Percentiles rank a stretch among this genome's conserved stretches.
These are phyloP conservation scores for Venustampulla echinocandica DNA, from an alignment of 495 filamentous ascomycete species.

Conservation along the genomic window DNA sequence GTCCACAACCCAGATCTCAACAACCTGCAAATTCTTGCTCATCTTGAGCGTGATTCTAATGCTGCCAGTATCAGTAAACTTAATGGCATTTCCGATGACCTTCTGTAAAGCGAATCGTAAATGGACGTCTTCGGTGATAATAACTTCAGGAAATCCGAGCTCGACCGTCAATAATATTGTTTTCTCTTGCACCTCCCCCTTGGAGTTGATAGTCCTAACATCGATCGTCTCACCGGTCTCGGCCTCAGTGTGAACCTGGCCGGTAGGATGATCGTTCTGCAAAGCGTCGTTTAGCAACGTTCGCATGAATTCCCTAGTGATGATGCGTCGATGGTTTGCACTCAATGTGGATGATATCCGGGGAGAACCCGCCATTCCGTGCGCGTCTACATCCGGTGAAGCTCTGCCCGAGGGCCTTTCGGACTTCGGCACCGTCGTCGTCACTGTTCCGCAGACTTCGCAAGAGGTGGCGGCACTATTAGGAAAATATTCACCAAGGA, in stretches of 20 bases:
- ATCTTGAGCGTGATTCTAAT: conserved; percentile 51
- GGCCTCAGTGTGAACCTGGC: conserved; percentile 49
- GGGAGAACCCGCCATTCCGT: neutral
- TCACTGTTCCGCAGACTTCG: neutral
- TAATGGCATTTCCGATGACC: conserved; percentile 70
- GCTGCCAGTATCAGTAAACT: conserved; percentile 66
- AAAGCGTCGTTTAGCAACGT: conserved; percentile 63
- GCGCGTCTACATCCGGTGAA: conserved; percentile 1
- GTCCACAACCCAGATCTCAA: conserved; percentile 55
- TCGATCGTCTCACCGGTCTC: conserved; percentile 60
- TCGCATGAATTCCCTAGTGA: conserved; percentile 57
- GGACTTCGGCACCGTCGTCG: neutral
- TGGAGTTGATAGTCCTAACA: conserved; percentile 49
- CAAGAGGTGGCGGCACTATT: neutral
- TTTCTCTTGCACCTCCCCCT: conserved; percentile 49
- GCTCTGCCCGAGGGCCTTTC: neutral
- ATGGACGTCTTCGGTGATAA: conserved; percentile 39
- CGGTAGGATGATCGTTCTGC: conserved; percentile 63
- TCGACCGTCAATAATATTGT: conserved; percentile 63
- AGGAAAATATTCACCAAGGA: neutral
- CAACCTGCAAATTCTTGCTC: conserved; percentile 29
- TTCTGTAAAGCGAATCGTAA: conserved; percentile 56
- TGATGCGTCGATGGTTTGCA: conserved; percentile 42
- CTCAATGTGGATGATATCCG: conserved; percentile 16
- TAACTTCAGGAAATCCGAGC: conserved; percentile 52